Evolutionary conservation across 2,329 filamentous ascomycete genomes (phyloP).

Genomic region (Hymenoscyphus repandus): DNA sequence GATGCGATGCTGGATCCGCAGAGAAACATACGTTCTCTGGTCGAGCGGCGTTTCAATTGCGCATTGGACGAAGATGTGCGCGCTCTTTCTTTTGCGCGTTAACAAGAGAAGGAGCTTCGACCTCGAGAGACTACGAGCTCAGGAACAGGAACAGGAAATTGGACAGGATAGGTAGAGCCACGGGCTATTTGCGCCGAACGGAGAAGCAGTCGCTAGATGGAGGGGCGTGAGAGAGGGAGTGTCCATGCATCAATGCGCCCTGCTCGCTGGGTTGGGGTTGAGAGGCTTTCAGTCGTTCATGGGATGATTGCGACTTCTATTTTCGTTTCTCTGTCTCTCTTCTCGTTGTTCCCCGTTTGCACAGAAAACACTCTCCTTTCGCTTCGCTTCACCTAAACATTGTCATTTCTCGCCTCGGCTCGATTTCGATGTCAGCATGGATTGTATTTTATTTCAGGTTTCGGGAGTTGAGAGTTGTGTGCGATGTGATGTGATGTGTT

Average conservation of each 20-base stretch:
- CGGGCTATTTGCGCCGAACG: not conserved
- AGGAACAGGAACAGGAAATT: not conserved
- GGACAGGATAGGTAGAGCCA: not conserved
- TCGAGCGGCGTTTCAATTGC: conserved; percentile 4
- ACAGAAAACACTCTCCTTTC: too few species aligned
- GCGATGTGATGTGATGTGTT: too few species aligned
- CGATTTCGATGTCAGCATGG: too few species aligned
- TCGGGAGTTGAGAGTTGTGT: too few species aligned
- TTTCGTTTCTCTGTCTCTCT: not conserved
- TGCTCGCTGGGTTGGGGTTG: not conserved
- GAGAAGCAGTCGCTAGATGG: not conserved
- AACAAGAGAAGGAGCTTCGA: not conserved
- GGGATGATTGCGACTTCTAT: not conserved
- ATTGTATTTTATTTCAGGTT: too few species aligned
- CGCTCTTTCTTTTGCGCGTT: not conserved
- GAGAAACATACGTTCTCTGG: not conserved
- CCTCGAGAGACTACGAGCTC: not conserved
- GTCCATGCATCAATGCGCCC: not conserved
- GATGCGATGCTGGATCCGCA: not conserved
- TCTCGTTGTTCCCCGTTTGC: too few species aligned
- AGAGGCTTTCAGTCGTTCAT: not conserved
- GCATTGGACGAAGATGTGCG: not conserved
- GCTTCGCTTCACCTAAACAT: too few species aligned
- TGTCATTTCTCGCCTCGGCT: too few species aligned
- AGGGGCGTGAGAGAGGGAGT: not conserved